These are phyloP conservation scores for Tuber indicum DNA, from an alignment of 495 filamentous ascomycete genomes.

Conservation along the genomic window DNA sequence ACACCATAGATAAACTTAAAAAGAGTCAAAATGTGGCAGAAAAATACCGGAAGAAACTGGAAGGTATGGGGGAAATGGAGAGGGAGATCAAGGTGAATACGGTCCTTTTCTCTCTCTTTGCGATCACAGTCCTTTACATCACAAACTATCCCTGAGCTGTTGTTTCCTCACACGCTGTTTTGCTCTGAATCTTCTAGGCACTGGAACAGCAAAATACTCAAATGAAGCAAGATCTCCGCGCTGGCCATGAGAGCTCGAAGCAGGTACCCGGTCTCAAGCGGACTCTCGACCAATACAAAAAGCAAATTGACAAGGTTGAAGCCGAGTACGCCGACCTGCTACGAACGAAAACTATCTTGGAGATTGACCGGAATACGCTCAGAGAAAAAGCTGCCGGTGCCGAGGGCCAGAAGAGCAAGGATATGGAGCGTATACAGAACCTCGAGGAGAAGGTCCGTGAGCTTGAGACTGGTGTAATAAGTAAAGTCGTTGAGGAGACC, in stretches of 20 bases:
- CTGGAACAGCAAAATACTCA: constrained; percentile 38
- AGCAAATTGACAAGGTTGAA: constrained; percentile 40
- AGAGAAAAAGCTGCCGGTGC: constrained; percentile 38
- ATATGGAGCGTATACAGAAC: constrained; percentile 43
- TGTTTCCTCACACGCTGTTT: constrained; percentile 22
- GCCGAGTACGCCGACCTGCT: constrained; percentile 35
- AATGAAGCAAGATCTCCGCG: constrained; percentile 36
- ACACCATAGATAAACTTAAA: constrained; percentile 41
- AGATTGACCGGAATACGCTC: constrained; percentile 36
- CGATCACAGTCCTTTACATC: not conserved
- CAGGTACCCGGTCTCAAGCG: constrained; percentile 40
- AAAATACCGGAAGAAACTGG: constrained; percentile 42
- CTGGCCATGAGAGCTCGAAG: constrained; percentile 39
- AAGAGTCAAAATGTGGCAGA: constrained; percentile 41
- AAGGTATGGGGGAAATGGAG: constrained; percentile 41
- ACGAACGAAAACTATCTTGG: constrained; percentile 31
- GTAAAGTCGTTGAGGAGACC: constrained; percentile 25
- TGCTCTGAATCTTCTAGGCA: constrained; percentile 24
- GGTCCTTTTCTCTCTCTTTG: not conserved
- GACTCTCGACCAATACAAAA: constrained; percentile 41
- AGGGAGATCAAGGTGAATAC: constrained; percentile 37
- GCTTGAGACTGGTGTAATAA: constrained; percentile 50
- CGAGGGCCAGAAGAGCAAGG: constrained; percentile 40
- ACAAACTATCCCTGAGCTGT: constrained; percentile 7
- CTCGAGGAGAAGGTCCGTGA: constrained; percentile 52